Conservation (phyloP, 2,329 filamentous ascomycete genomes). For the Tolypocladium tropicale region DNA sequence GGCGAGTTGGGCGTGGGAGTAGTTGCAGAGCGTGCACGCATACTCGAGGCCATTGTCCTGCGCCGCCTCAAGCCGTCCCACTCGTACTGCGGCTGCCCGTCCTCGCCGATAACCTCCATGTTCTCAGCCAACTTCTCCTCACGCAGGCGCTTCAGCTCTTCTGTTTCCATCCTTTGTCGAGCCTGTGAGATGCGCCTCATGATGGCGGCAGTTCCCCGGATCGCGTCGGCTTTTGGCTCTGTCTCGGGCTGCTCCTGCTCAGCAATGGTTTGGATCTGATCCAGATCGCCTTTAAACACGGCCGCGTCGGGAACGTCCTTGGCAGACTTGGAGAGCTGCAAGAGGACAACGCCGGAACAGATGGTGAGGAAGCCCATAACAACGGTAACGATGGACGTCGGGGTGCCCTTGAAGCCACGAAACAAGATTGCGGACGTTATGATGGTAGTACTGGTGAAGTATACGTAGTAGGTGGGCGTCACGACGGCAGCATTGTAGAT, state of each 20-base stretch:
- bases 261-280: slow-evolving; percentile 90
- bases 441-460: slow-evolving; percentile 94
- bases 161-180: slow-evolving; percentile 66
- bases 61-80: slow-evolving; percentile 86
- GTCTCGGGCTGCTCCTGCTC: slow-evolving; percentile 94
- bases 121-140: slow-evolving; percentile 64
- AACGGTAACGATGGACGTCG: slow-evolving; percentile 72
- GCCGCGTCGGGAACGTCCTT: slow-evolving; percentile 94
- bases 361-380: slow-evolving; percentile 92
- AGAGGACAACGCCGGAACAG: slow-evolving; percentile 79
- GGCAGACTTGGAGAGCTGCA: slow-evolving; percentile 95
- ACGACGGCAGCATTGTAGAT: slow-evolving; percentile 94
- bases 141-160: slow-evolving; percentile 68
- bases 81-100: slow-evolving; percentile 60
- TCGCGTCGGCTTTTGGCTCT: slow-evolving; percentile 92
- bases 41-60: slow-evolving; percentile 37
- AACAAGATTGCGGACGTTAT: slow-evolving; percentile 89
- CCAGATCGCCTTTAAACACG: slow-evolving; percentile 83
- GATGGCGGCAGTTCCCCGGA: slow-evolving; percentile 82
- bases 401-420: slow-evolving; percentile 82
- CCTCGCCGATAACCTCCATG: slow-evolving; percentile 67
- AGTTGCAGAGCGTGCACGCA: slow-evolving; percentile 15
- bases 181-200: slow-evolving; percentile 70
- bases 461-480: slow-evolving; percentile 97
- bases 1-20: slow-evolving; percentile 17